Conservation (phyloP, 345 rosid genomes). For the Rhodamnia rubescens region DNA sequence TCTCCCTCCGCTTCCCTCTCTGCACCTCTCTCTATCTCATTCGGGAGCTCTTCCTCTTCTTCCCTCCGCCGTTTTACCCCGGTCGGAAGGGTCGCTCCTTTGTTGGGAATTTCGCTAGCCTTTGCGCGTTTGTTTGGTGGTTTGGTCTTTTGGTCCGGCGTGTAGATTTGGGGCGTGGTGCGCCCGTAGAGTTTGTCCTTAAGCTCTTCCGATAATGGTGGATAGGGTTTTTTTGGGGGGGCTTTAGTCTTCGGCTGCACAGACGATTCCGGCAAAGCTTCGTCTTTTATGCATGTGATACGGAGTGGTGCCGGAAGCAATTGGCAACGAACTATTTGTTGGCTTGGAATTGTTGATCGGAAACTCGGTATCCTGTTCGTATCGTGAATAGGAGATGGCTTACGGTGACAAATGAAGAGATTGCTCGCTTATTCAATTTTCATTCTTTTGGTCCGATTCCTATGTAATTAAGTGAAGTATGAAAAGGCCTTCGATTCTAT, state of each 20-base stretch:
- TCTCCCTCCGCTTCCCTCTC: constrained; percentile 25
- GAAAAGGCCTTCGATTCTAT: neutral
- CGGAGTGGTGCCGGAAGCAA: neutral
- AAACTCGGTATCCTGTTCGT: neutral
- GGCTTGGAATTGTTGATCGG: neutral
- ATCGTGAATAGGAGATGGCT: neutral
- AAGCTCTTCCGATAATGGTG: neutral
- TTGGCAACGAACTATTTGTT: too few species aligned
- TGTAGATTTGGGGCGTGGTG: neutral
- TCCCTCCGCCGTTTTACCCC: neutral
- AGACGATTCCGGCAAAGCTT: neutral
- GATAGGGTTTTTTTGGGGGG: neutral
- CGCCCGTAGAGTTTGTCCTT: neutral
- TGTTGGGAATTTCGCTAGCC: too few species aligned
- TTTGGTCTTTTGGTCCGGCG: neutral
- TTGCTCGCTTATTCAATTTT: neutral
- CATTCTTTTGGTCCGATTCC: neutral
- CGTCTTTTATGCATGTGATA: neutral
- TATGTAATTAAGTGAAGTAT: neutral
- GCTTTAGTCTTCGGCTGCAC: neutral
- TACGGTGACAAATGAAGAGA: neutral
- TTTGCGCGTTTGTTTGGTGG: too few species aligned
- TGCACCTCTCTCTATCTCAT: constrained; percentile 50
- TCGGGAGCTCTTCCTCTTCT: constrained; percentile 16
- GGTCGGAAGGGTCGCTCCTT: neutral